Evolutionary conservation across 202 grass and related monocot species (phyloP), one percentile per base, ranked within the genome.

Genomic region (Carex arenaria): DNA sequence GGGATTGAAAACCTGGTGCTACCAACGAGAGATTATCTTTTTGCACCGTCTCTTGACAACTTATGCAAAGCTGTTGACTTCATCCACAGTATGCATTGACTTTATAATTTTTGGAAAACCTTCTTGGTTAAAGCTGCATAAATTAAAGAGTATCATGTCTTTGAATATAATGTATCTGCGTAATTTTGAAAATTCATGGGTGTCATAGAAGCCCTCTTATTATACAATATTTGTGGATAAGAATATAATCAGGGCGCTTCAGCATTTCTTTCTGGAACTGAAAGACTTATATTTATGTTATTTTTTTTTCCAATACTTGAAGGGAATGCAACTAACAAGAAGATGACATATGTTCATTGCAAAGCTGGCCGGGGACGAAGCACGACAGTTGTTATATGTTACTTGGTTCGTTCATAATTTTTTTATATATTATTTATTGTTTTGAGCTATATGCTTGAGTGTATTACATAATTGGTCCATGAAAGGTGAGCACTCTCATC

Each of bases 341-440:
- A 93, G 79, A 88, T 82, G 67, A 94, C 93, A 18, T 99, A 99
- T 87, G 93, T 99, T 70, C 96, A 99, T 67, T 99, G 96, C 91
- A 99, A 99, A 99, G 96, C 96, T 88, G 96, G 96, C 69, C 90
- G 93, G 77, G 96, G 96, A 32, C 93, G 93, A 36, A 99, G 93
- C 89, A 95, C 93, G 36, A 99, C 96, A 11, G 89, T 99, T 84
- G 96, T 99, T 68, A 87, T 99, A 67, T 99, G 96, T 88, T 99
- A 95, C 76, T 92, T 99, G 96, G 93, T 99, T 60, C 56, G 73
- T 18, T 18, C 28, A 34, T 74, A 2, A 49, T 3, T 68, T 62
- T 80, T 78, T 19, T 40, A 76, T 81, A 18, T 45, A 68, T 30
- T 69, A 83, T 55, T 65, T 23, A 52, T 67, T 56, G 38, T 64